Percentiles rank a stretch among this genome's conserved stretches.
These are phyloP conservation scores for Torulaspora gathmanii DNA, from an alignment of 805 yeast species.

Conservation along the genomic window DNA sequence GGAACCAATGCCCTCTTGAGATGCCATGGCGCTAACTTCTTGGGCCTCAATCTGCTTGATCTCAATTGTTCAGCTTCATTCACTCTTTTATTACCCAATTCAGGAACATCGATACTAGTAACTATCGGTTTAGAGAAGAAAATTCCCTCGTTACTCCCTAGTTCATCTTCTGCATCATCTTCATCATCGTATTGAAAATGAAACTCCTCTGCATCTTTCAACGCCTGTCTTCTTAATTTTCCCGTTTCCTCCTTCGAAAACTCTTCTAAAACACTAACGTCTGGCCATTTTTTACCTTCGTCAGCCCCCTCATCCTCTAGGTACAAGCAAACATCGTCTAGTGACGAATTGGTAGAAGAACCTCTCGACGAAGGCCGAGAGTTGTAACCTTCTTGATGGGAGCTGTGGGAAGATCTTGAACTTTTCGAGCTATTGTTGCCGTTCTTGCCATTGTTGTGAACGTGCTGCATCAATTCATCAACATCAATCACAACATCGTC, in stretches of 20 bases:
- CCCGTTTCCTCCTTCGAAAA: slow-evolving; percentile 66
- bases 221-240: slow-evolving; percentile 42
- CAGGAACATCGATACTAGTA: slow-evolving; percentile 42
- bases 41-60: slow-evolving; percentile 69
- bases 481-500: slow-evolving; percentile 35
- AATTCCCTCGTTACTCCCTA: slow-evolving; percentile 29
- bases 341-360: slow-evolving; percentile 56
- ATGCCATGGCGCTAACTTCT: slow-evolving; percentile 72
- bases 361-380: slow-evolving; percentile 43
- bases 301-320: slow-evolving; percentile 46
- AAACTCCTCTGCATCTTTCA: slow-evolving; percentile 37
- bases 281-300: slow-evolving; percentile 68
- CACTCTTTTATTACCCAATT: slow-evolving; percentile 41
- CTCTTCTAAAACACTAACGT: slow-evolving; percentile 66
- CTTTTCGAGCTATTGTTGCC: slow-evolving; percentile 4
- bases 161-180: slow-evolving; percentile 23
- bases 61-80: slow-evolving; percentile 51
- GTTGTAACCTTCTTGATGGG: slow-evolving; percentile 34
- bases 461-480: slow-evolving; percentile 34
- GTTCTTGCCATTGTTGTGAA: slow-evolving; percentile 14
- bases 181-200: slow-evolving; percentile 37
- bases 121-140: slow-evolving; percentile 42
- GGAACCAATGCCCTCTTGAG: slow-evolving; percentile 25
- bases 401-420: slow-evolving; percentile 6
- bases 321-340: slow-evolving; percentile 91